Evolutionary conservation across 805 yeast genomes (phyloP).

Genomic region (Myxozyma neglecta): DNA sequence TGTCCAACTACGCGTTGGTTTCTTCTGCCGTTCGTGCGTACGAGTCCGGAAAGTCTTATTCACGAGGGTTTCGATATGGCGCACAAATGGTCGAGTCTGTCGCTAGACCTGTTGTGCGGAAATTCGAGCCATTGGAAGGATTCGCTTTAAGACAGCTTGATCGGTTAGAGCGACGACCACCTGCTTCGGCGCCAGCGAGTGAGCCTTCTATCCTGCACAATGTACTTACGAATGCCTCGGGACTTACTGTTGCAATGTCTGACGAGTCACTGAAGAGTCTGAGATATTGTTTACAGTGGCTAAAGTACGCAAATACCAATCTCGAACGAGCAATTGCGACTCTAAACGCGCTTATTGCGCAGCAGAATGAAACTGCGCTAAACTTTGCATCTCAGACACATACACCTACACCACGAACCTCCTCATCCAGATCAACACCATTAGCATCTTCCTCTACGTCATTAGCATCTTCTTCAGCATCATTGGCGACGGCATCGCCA

Average conservation of each 20-base stretch:
- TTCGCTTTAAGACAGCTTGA: constrained; percentile 35
- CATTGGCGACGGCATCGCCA: background rate
- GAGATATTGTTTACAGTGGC: constrained; percentile 73
- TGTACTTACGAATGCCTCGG: constrained; percentile 34
- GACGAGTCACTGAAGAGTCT: constrained; percentile 74
- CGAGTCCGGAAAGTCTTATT: constrained; percentile 44
- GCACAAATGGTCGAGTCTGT: constrained; percentile 57
- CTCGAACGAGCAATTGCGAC: constrained; percentile 64
- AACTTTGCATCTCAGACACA: constrained; percentile 23
- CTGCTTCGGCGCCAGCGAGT: background rate
- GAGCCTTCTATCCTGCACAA: constrained; percentile 17
- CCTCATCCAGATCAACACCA: too few relatives aligned
- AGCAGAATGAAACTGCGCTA: constrained; percentile 28
- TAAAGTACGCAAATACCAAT: constrained; percentile 78
- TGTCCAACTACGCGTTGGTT: constrained; percentile 35
- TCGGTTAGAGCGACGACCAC: constrained; percentile 24
- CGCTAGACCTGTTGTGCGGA: constrained; percentile 53
- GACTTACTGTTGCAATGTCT: constrained; percentile 47
- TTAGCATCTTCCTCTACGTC: too few relatives aligned
- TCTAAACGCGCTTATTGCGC: constrained; percentile 55
- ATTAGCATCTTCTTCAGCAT: background rate
- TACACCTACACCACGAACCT: too few relatives aligned
- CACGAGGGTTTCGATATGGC: constrained; percentile 55
- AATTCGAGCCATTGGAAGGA: constrained; percentile 39
- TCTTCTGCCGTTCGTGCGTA: constrained; percentile 39